Percentiles rank a stretch among this genome's conserved stretches.
Evolutionary conservation across 2,329 filamentous ascomycete genomes (phyloP).

Genomic region (Paradendryphiella salina): DNA sequence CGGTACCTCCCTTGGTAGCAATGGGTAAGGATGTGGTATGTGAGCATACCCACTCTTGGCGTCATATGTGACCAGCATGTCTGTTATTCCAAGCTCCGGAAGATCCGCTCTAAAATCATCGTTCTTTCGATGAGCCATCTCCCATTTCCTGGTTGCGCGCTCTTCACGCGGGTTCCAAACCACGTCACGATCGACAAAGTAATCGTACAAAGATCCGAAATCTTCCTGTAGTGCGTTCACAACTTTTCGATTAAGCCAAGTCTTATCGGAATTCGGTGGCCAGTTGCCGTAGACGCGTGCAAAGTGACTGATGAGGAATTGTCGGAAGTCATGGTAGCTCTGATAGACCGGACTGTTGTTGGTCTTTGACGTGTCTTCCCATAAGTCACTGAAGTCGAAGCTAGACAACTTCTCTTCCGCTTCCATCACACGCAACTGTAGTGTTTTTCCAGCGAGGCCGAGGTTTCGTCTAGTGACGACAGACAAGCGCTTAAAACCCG

Average conservation of each 20-base stretch:
- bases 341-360: conserved; percentile 52
- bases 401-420: conserved; percentile 63
- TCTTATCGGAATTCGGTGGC: conserved; percentile 56
- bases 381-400: conserved; percentile 66
- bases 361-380: conserved; percentile 50
- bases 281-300: conserved; percentile 61
- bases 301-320: conserved; percentile 65
- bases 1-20: conserved; percentile 56
- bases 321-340: conserved; percentile 62
- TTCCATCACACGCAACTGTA: conserved; percentile 63
- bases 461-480: conserved; percentile 66
- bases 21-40: conserved; percentile 64
- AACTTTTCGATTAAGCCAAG: conserved; percentile 64
- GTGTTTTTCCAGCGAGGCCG: conserved; percentile 63
- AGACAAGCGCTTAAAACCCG: conserved; percentile 63
- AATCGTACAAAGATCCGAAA: conserved; percentile 71
- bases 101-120: conserved; percentile 49
- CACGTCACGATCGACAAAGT: conserved; percentile 68
- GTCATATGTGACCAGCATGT: conserved; percentile 68
- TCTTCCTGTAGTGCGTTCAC: conserved; percentile 64
- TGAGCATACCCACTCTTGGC: conserved; percentile 59
- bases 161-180: conserved; percentile 67
- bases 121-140: conserved; percentile 54
- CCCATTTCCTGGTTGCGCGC: conserved; percentile 65
- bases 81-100: conserved; percentile 64